phyloP scores from a whole-genome alignment of 2,329 filamentous ascomycete species.

The Fusarium begoniae region DNA sequence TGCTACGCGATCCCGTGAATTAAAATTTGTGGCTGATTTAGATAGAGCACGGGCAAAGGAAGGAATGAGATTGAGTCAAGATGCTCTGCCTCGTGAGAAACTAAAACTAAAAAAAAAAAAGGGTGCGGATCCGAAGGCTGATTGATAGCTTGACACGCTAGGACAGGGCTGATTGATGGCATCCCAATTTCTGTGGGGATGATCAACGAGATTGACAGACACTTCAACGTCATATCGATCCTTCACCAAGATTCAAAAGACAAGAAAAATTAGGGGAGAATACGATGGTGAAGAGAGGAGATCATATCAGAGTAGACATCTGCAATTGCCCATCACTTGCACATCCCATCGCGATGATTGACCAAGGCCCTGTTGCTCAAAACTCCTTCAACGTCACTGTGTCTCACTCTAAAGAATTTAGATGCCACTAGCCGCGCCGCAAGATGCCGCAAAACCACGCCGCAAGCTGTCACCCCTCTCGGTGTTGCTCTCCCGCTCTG shows the following conservation, averaged over 20 bases:
- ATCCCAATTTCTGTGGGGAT: neutral
- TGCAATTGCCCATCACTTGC: neutral
- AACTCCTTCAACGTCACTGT: neutral
- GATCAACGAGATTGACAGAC: neutral
- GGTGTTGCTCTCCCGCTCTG: slow-evolving; percentile 6
- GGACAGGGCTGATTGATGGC: slow-evolving; percentile 7
- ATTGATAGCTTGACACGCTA: slow-evolving; percentile 1
- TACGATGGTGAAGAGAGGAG: neutral
- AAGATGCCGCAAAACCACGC: slow-evolving; percentile 4
- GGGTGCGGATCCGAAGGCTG: slow-evolving; percentile 2
- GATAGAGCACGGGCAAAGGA: neutral
- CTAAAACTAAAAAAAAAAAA: too few species aligned
- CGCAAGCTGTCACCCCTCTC: neutral
- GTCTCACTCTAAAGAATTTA: neutral
- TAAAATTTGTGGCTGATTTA: neutral
- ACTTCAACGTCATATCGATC: neutral
- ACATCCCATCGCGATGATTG: neutral
- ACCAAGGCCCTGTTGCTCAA: neutral
- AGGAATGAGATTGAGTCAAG: slow-evolving; percentile 1
- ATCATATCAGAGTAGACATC: neutral
- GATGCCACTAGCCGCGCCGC: neutral
- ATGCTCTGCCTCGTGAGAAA: neutral
- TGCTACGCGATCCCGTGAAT: neutral
- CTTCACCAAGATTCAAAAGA: neutral
- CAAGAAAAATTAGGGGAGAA: neutral